Base-by-base conservation (phyloP, 2,329 filamentous ascomycete species). In the Aspergillus puulaauensis region DNA sequence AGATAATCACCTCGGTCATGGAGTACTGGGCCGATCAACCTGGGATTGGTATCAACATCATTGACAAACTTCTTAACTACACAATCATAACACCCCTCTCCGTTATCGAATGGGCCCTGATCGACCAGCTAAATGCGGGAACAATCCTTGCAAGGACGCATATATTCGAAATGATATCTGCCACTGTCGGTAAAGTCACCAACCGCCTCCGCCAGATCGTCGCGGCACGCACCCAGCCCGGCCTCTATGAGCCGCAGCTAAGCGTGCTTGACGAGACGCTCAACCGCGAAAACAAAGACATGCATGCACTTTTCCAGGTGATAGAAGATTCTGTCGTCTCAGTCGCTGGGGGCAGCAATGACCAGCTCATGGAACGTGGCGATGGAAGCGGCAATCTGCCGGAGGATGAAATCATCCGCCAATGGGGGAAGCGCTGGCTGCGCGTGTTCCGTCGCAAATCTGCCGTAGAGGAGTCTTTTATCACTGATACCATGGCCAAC, bases 41-140 rank as follows among this genome's bases (percentile, higher is more conserved):
- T 0, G 95, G 95, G 59, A 88, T 96, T 44, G 95, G 92, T 3
- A 86, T 98, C 65, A 90, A 90, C 66, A 96, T 99, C 67, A 84
- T 98, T 58, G 93, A 98, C 80, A 98, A 98, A 76, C 84, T 99
- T 5, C 87, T 99, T 66, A 99, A 98, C 78, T 99, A 97, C 78
- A 93, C 90, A 14, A 96, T 99, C 66, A 82, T 99, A 37, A 92
- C 89, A 8, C 95, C 95, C 0, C 80, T 87, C 57, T 88, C 88
- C 15, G 92, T 99, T 27, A 84, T 97, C 48, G 88, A 96, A 69
- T 99, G 95, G 95, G 91, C 91, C 0, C 82, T 99, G 12, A 81
- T 86, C 33, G 86, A 91, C 61, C 80, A 81, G 61, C 76, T 87
- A 54, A 78, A 84, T 19, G 84, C 86, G 2, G 89, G 89, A 49